phyloP scores from a whole-genome alignment of 2,329 filamentous ascomycete species.

The Leptographium radiaticola region DNA sequence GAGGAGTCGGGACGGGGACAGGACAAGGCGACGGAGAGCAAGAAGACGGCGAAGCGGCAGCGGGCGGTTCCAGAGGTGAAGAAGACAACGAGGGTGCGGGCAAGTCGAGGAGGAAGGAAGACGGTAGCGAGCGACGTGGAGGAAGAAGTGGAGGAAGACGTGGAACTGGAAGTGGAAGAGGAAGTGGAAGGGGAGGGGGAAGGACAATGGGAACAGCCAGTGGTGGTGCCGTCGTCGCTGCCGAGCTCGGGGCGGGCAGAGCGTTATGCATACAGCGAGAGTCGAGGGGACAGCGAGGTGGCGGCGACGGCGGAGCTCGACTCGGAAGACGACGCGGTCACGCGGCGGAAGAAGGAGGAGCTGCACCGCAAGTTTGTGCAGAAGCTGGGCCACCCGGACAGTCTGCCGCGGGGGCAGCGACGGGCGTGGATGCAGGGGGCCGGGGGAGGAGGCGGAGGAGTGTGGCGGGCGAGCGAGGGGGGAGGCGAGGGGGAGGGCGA shows the following conservation, averaged over 20 bases:
- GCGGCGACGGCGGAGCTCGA: conserved; percentile 25
- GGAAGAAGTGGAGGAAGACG: background rate
- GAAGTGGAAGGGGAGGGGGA: too few relatives aligned
- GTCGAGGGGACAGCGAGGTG: conserved; percentile 21
- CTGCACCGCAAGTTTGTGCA: conserved; percentile 78
- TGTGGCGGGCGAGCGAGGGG: conserved; percentile 20
- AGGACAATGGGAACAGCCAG: too few relatives aligned
- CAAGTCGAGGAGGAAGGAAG: background rate
- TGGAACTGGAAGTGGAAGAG: background rate
- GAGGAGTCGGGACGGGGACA: conserved; percentile 33
- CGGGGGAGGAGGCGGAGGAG: conserved; percentile 36
- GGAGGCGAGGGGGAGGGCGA: conserved; percentile 38
- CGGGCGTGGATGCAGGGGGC: conserved; percentile 33
- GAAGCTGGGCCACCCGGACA: conserved; percentile 79
- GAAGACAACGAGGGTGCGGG: conserved; percentile 13
- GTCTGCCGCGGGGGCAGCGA: conserved; percentile 54
- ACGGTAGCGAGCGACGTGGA: background rate
- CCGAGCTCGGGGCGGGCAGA: conserved; percentile 30
- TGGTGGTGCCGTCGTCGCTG: conserved; percentile 14
- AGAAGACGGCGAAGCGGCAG: background rate
- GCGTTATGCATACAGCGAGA: conserved; percentile 34
- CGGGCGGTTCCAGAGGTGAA: conserved; percentile 15
- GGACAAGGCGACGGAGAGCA: background rate
- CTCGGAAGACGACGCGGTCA: conserved; percentile 28
- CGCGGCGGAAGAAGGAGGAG: conserved; percentile 47